Base-by-base conservation (phyloP, 2,329 filamentous ascomycete genomes). In the Graphilbum ipis-grandicollis region DNA sequence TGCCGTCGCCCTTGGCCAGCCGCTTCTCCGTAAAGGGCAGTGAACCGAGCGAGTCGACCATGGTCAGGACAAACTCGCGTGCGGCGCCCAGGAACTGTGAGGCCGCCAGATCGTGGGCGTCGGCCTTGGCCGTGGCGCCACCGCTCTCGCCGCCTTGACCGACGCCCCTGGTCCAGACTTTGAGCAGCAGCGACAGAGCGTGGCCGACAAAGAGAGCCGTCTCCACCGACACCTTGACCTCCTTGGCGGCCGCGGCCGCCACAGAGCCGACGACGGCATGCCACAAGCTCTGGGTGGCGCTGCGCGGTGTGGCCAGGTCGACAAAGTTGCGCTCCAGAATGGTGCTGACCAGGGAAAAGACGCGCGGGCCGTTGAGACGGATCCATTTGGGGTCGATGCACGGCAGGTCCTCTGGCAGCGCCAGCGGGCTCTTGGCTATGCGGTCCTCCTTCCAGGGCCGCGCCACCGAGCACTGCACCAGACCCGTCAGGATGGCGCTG, bases 381-480 rank as follows among this genome's bases (percentile, higher is more conserved):
- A 92, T 65, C 90, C 90, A 98, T 60, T 79, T 84, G 5, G 80
- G 66, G 48, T 96, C 85, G 7, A 96, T 60, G 7, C 76, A 62
- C 6, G 85, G 81, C n/a, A 98, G 62, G 41, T 94, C 84, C n/a
- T 76, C 71, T 0, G 76, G 65, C 36, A 63, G 68, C 37, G 74
- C 57, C 23, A 75, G 55, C 3, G 69, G 59, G 14, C 58, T 56
- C 17, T 79, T 71, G 40, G 74, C 63, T 9, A 82, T 76, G 36
- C 76, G 75, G 43, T 80, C 74, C 44, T 81, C 75, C 37, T 71
- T 76, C 84, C 85, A 96, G 4, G 76, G 54, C 42, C 75, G 56
- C 34, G 62, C 56, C 9, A 64, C 61, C 41, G 59, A 68, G 29
- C 63, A 62, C 46, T 79, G 70, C 41, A 88, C 64, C 1, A 96